Evolutionary conservation across 1,139 yeast genomes (phyloP).

Genomic region (Pichia cactophila): DNA sequence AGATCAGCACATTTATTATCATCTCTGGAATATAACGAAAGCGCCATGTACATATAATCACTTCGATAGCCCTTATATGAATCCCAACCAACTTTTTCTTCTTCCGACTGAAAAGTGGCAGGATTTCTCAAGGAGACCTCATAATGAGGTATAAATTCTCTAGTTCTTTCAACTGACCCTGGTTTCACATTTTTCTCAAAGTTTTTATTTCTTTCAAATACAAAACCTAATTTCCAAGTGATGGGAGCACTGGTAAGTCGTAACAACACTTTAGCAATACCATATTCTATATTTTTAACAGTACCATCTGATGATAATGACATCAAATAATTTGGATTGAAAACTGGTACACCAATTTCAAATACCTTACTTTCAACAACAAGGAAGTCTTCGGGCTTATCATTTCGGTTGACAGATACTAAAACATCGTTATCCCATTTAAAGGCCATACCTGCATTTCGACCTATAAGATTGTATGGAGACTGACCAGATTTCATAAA

Average conservation of each 20-base stretch:
- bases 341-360: constrained; percentile 44
- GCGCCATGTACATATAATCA: constrained; percentile 71
- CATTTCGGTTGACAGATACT: constrained; percentile 37
- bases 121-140: constrained; percentile 64
- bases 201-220: constrained; percentile 43
- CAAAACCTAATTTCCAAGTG: constrained; percentile 51
- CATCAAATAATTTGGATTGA: constrained; percentile 30
- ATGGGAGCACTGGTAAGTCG: constrained; percentile 54
- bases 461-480: constrained; percentile 43
- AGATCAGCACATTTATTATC: constrained; percentile 10
- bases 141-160: constrained; percentile 63
- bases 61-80: constrained; percentile 78
- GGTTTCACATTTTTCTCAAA: constrained; percentile 16
- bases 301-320: constrained; percentile 32
- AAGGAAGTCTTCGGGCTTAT: constrained; percentile 34
- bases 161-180: constrained; percentile 38
- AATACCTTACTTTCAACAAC: constrained; percentile 43
- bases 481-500: constrained; percentile 44
- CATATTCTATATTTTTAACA: constrained; percentile 27
- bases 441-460: constrained; percentile 45
- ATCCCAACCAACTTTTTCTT: constrained; percentile 46
- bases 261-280: constrained; percentile 43
- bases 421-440: constrained; percentile 45
- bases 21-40: constrained; percentile 50
- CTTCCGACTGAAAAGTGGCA: constrained; percentile 35